Evolutionary conservation across 1,284 basidiomycete species (phyloP).

Genomic region (Bondarzewia mesenterica): DNA sequence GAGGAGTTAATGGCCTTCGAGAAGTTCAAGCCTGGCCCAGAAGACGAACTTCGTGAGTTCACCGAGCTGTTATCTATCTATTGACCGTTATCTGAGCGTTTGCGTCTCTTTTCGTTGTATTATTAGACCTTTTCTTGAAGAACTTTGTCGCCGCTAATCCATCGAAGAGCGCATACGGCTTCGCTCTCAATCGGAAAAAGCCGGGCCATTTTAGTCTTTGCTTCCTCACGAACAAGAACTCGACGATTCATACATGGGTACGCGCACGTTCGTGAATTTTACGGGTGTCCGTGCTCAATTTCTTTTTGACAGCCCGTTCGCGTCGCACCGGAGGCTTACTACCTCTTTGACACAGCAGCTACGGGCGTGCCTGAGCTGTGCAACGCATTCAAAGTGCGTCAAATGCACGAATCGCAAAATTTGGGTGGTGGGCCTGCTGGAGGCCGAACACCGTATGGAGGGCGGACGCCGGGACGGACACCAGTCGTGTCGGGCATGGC

Average conservation of each 20-base stretch:
- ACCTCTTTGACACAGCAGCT: slow-evolving; percentile 81
- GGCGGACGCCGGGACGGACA: slow-evolving; percentile 68
- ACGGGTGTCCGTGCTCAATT: slow-evolving; percentile 1
- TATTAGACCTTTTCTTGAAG: slow-evolving; percentile 77
- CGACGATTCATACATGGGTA: slow-evolving; percentile 90
- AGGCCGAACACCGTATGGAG: slow-evolving; percentile 75
- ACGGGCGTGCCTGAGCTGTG: slow-evolving; percentile 88
- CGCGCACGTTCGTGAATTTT: slow-evolving; percentile 32
- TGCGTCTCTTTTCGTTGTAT: background rate
- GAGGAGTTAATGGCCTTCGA: slow-evolving; percentile 96
- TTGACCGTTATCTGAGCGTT: background rate
- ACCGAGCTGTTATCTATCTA: background rate
- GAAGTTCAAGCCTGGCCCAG: slow-evolving; percentile 86
- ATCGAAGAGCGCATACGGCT: slow-evolving; percentile 92
- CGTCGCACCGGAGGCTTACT: slow-evolving; percentile 86
- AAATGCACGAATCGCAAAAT: slow-evolving; percentile 76
- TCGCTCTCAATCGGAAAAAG: slow-evolving; percentile 82
- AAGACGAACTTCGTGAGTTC: slow-evolving; percentile 85
- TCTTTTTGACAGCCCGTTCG: slow-evolving; percentile 57
- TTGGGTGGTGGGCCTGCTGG: slow-evolving; percentile 49
- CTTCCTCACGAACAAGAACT: slow-evolving; percentile 89
- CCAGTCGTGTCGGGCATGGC: slow-evolving; percentile 48
- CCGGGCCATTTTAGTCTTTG: slow-evolving; percentile 93
- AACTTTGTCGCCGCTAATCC: slow-evolving; percentile 92
- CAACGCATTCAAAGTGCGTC: slow-evolving; percentile 87